These are phyloP conservation scores for Psilocybe cyanescens DNA, from an alignment of 768 basidiomycete species.

Conservation along the genomic window DNA sequence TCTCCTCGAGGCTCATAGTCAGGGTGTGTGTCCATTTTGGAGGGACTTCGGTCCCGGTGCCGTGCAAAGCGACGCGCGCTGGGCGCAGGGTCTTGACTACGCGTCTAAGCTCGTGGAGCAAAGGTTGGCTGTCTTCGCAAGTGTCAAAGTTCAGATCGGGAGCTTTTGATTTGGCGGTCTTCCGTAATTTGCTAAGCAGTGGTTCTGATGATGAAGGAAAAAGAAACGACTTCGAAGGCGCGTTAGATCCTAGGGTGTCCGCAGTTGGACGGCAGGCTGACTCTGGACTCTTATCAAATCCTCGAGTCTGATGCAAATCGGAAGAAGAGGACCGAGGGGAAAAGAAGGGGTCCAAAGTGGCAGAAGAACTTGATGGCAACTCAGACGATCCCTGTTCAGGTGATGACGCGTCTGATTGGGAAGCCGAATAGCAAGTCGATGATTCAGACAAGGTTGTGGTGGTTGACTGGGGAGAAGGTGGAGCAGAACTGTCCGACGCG, in stretches of 20 bases:
- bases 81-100: constrained; percentile 25
- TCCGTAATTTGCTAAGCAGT: constrained; percentile 28
- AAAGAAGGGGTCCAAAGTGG: constrained; percentile 9
- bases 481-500: not conserved
- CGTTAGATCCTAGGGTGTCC: not conserved
- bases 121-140: constrained; percentile 19
- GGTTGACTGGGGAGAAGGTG: constrained; percentile 17
- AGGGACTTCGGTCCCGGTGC: constrained; percentile 31
- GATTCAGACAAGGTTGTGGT: constrained; percentile 1
- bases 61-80: constrained; percentile 20
- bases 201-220: constrained; percentile 15
- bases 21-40: constrained; percentile 49
- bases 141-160: constrained; percentile 17
- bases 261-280: constrained; percentile 10
- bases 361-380: constrained; percentile 11
- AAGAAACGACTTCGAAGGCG: constrained; percentile 3
- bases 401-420: constrained; percentile 13
- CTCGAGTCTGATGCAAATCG: constrained; percentile 10
- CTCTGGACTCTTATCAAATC: constrained; percentile 8
- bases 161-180: constrained; percentile 21
- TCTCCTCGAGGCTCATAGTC: constrained; percentile 58
- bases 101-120: constrained; percentile 17
- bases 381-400: constrained; percentile 11
- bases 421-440: constrained; percentile 11
- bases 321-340: constrained; percentile 17